Conservation (phyloP, 257 asterid species). For the Fraxinus cuspidata region DNA sequence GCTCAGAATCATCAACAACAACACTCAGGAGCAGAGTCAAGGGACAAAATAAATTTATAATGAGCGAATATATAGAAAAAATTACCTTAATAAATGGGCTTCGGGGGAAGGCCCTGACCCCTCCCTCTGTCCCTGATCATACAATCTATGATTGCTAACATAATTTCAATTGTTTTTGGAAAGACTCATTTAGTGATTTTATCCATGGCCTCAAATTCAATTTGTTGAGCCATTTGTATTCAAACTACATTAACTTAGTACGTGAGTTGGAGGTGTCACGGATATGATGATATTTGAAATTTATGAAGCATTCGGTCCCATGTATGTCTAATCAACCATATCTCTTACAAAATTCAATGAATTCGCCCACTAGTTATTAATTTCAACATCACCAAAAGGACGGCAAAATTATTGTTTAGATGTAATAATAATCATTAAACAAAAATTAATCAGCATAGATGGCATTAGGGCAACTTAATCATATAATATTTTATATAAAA, state of each 20-base stretch:
- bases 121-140: too few species aligned
- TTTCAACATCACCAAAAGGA: neutral
- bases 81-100: too few species aligned
- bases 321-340: neutral
- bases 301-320: neutral
- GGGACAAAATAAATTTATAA: too few species aligned
- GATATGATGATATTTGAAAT: neutral
- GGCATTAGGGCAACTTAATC: neutral
- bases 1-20: too few species aligned
- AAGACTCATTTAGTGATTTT: too few species aligned
- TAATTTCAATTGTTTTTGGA: too few species aligned
- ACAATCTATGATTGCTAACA: too few species aligned
- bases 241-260: neutral
- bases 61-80: too few species aligned
- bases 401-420: neutral
- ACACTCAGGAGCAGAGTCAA: too few species aligned
- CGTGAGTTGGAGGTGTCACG: neutral
- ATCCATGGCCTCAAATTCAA: neutral
- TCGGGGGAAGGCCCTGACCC: too few species aligned
- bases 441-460: slow-evolving; percentile 4
- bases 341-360: neutral
- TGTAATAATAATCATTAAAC: neutral
- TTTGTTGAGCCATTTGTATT: neutral
- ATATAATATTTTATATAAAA: neutral
- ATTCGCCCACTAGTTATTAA: neutral